Evolutionary conservation across 192 early-diverging fungal genomes (phyloP), one percentile per base, ranked within the genome.

Genomic region (Coemansia sp.): DNA sequence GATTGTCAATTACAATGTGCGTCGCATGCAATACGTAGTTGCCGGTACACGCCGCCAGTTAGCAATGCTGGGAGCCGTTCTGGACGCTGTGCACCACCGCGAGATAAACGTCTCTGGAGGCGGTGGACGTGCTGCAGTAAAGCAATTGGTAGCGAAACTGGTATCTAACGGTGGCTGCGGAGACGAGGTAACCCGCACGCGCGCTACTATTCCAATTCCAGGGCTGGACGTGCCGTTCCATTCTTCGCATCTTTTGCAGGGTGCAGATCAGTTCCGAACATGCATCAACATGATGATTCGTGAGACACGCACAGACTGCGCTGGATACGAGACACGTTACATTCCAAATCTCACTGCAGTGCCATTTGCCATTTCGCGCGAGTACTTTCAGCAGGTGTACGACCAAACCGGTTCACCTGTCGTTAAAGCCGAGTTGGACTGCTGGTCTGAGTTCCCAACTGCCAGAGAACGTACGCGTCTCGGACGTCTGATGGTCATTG

Each of bases 161-260:
- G 24, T 59, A 4, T 85, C 82, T 7, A 60, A 88, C 17, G 87
- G 75, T 33, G 80, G 80, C 66, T 85, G 90, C 31, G 82, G 79
- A 10, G 81, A 79, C 33, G 77, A 82, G 33, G 87, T 89, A 29
- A 86, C 88, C 57, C 91, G 94, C 70, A 90, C 92, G 36, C 81
- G 87, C 54, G 94, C 94, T 6, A 96, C 96, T 5, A 93, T 95
- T 36, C 94, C 94, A 57, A 80, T 98, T 2, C 85, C 86, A 5
- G 94, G 94, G 61, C 93, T 98, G 62, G 96, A 98, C 74, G 93
- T 98, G 59, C 96, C 96, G 25, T 98, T 96, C 92, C 96, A 98
- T 85, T 96, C 94, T 6, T 88, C 84, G 68, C 93, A 93, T 87
- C 84, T 98, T 77, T 72, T 93, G 31, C 88, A 87, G 39, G 94